Conservation (phyloP, 371 early-diverging fungal genomes). For the Dichotomocladium elegans region DNA sequence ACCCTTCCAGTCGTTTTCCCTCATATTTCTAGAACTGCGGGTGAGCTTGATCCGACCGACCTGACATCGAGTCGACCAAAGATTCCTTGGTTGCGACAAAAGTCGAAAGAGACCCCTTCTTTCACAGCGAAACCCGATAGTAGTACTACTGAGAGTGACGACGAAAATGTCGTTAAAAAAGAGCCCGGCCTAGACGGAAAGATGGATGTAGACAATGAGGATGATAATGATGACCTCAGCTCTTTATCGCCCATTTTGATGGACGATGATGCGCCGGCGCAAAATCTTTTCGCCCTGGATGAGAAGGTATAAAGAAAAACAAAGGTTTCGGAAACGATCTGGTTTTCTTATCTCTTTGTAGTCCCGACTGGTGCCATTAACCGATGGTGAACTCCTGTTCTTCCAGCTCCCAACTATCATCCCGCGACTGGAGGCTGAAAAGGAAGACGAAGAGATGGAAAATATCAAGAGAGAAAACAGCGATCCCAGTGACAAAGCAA, state of each 20-base stretch:
- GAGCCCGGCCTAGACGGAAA: constrained; percentile 5
- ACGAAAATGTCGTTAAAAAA: constrained; percentile 12
- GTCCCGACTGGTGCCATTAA: constrained; percentile 28
- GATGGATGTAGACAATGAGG: not conserved
- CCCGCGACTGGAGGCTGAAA: constrained; percentile 38
- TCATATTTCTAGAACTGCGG: constrained; percentile 29
- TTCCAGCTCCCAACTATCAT: constrained; percentile 44
- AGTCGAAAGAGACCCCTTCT: constrained; percentile 12
- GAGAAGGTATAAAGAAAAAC: constrained; percentile 17
- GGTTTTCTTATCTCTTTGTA: not conserved
- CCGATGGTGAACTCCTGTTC: constrained; percentile 37
- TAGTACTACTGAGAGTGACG: too few relatives aligned
- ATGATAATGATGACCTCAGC: constrained; percentile 14
- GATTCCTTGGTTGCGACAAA: constrained; percentile 28
- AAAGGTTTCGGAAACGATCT: not conserved
- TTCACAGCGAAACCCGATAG: too few relatives aligned
- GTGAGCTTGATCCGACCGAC: constrained; percentile 41
- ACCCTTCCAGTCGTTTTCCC: constrained; percentile 35
- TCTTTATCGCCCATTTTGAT: constrained; percentile 13
- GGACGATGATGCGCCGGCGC: constrained; percentile 45
- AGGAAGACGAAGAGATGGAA: not conserved
- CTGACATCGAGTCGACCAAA: constrained; percentile 15
- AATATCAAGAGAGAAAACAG: constrained; percentile 25
- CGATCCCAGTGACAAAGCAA: constrained; percentile 29
- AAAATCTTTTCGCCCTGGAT: constrained; percentile 35